Percentiles rank a stretch among this genome's conserved stretches.
phyloP scores from a whole-genome alignment of 139 green algal genomes.

The Yamagishiella unicocca region DNA sequence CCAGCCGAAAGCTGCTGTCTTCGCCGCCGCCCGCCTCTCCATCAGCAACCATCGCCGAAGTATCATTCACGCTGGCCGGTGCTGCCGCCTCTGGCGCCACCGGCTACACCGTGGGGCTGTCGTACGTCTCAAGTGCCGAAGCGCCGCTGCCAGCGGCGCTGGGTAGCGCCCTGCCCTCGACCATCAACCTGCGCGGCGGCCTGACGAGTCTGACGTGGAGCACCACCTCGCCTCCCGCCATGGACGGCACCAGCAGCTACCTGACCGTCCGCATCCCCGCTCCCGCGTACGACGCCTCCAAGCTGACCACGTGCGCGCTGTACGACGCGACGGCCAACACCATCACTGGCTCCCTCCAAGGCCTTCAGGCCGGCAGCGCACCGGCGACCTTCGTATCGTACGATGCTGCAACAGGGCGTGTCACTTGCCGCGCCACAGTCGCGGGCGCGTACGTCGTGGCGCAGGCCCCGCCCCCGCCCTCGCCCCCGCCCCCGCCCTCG shows the following conservation, averaged over 20 bases:
- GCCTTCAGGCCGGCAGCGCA: not conserved
- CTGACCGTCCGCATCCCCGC: not conserved
- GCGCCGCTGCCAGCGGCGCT: not conserved
- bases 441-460: not conserved
- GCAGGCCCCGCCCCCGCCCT: too few species aligned
- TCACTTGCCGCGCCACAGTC: not conserved
- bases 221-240: not conserved
- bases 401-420: not conserved
- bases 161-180: not conserved
- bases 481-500: not conserved
- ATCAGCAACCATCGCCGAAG: not conserved
- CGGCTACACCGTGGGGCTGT: not conserved
- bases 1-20: not conserved
- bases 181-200: not conserved
- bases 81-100: not conserved
- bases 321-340: not conserved
- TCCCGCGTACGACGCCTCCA: not conserved
- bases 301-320: not conserved
- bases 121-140: not conserved
- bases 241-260: slow-evolving; percentile 9
- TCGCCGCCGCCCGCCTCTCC: too few species aligned
- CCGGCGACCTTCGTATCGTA: not conserved
- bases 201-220: not conserved
- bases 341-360: not conserved
- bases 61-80: not conserved